Base-by-base conservation (phyloP, 2,329 filamentous ascomycete species). In the Sclerotinia nivalis region DNA sequence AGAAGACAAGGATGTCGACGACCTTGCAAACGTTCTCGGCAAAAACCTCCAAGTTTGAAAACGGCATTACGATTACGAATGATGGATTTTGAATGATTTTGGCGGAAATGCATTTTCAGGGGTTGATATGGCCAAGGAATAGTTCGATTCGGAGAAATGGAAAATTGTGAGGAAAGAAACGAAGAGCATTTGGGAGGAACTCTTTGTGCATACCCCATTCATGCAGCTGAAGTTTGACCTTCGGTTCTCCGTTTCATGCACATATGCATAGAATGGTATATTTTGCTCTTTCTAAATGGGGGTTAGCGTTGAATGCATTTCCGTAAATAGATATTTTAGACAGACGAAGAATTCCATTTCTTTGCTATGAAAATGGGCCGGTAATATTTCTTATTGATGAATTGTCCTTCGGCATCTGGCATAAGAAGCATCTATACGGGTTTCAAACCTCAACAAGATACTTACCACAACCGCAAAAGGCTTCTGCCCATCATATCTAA, bases 1-100 rank as follows among this genome's bases (percentile, higher is more conserved):
- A 74, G 86, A 92, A 80, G 89, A 94, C 78, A 87, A 89, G 79
- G 91, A 91, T 45, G 92, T 98, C 52, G 93, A 97, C 76, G 89
- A 89, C 59, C 83, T 98, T 77, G 91, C 93, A 22, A 87, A 90
- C 79, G 85, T 88, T 77, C 82, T 98, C 75, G 67, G 59, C 28
- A 69, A 69, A 18, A 69, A 69, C 20, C 67, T 69, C 31, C 37
- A 62, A 34, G 67, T 69, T 28, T 69, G 67, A 69, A 58, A 54
- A 55, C 6, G 50, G 22, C 13, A 56, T 28, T 49, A 49, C 31
- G 54, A 49, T 52, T 22, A 59, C 28, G 43, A 59, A 68, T 40
- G 34, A 68, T 59, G 43, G 43, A 60, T 68, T 68, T 68, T 34
- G 54, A 40, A 69, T 55, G 67, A 45, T 69, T 49, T 56, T 69